phyloP scores from a whole-genome alignment of 441 rosid species.

The Breynia disticha region DNA sequence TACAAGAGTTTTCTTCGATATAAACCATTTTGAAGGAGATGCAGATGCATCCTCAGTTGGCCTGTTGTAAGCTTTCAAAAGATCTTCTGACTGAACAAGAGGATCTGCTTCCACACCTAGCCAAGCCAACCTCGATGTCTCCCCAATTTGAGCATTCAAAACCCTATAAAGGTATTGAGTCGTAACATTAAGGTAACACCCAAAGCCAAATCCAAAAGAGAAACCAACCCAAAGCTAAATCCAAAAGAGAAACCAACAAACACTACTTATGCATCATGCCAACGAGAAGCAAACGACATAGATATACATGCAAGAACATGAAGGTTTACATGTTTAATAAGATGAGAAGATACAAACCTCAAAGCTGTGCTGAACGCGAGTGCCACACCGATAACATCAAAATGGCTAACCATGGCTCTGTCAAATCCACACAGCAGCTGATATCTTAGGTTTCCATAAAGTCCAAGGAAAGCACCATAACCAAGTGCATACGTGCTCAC shows the following conservation, averaged over 20 bases:
- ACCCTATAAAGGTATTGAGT: conserved; percentile 66
- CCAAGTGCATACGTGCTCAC: conserved; percentile 68
- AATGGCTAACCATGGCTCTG: conserved; percentile 54
- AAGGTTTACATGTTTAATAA: no score
- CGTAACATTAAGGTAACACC: no score
- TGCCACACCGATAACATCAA: conserved; percentile 91
- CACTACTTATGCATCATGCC: no score
- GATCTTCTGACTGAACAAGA: conserved; percentile 61
- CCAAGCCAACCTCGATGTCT: conserved; percentile 74
- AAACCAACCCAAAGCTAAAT: no score
- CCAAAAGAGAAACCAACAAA: no score
- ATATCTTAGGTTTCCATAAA: conserved; percentile 76
- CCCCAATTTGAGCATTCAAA: conserved; percentile 64
- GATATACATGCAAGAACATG: no score
- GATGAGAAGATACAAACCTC: conserved; percentile 40
- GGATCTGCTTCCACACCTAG: conserved; percentile 90
- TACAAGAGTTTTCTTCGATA: conserved; percentile 69
- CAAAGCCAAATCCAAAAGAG: no score
- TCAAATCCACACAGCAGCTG: conserved; percentile 82
- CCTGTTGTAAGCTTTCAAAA: conserved; percentile 63
- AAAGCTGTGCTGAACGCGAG: conserved; percentile 70
- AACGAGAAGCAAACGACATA: no score
- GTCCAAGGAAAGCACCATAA: conserved; percentile 89
- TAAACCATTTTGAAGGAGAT: conserved; percentile 66
- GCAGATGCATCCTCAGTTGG: conserved; percentile 32